phyloP scores from a whole-genome alignment of 1,139 yeast species.

The Kazachstania sp. region DNA sequence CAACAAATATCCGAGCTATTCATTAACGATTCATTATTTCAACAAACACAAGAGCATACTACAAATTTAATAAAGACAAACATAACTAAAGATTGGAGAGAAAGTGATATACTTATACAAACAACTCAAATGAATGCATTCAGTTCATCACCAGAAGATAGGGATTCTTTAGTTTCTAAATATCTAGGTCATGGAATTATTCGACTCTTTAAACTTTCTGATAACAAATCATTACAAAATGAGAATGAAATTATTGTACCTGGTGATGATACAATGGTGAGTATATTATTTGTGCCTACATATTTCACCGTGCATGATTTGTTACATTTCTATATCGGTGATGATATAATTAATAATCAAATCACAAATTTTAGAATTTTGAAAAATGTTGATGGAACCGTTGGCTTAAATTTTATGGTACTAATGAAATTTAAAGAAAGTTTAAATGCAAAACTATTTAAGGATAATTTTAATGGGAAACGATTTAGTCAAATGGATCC shows the following conservation, averaged over 20 bases:
- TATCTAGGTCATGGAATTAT: constrained; percentile 68
- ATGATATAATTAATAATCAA: constrained; percentile 46
- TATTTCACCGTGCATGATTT: constrained; percentile 82
- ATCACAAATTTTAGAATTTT: constrained; percentile 70
- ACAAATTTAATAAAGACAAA: background rate
- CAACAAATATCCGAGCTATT: constrained; percentile 6
- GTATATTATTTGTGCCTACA: constrained; percentile 79
- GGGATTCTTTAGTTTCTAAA: constrained; percentile 21
- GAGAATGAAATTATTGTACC: constrained; percentile 25
- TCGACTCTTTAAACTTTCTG: constrained; percentile 48
- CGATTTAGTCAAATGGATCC: constrained; percentile 83
- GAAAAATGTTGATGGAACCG: constrained; percentile 51
- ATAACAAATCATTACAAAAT: constrained; percentile 3
- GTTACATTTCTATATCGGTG: constrained; percentile 53
- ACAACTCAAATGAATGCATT: background rate
- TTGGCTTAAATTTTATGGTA: constrained; percentile 56
- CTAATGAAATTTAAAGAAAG: constrained; percentile 61
- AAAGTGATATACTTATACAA: constrained; percentile 6
- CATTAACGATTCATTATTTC: constrained; percentile 4
- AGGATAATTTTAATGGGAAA: constrained; percentile 60
- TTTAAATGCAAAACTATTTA: constrained; percentile 53
- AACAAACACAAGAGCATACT: constrained; percentile 4
- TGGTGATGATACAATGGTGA: constrained; percentile 59
- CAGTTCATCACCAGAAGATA: constrained; percentile 5
- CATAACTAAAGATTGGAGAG: constrained; percentile 15